These are phyloP conservation scores for Porodaedalea pini DNA, from an alignment of 1,284 basidiomycete species.

Conservation along the genomic window DNA sequence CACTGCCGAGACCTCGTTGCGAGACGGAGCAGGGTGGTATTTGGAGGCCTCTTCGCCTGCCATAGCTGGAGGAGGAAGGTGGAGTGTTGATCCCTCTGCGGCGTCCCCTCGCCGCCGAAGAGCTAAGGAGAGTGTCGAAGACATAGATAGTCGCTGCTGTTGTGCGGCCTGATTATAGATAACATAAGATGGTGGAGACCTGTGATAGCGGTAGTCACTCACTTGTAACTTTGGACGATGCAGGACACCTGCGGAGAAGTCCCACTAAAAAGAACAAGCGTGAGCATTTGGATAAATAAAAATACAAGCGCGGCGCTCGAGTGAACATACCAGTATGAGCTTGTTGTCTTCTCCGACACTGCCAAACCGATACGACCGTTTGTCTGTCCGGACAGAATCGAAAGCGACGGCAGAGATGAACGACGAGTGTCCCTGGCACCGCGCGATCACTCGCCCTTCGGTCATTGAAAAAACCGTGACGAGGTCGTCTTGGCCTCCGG, in stretches of 20 bases:
- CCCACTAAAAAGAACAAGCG: slow-evolving; percentile 59
- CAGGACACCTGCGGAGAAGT: slow-evolving; percentile 78
- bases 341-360: slow-evolving; percentile 95
- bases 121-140: slow-evolving; percentile 68
- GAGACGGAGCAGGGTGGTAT: slow-evolving; percentile 83
- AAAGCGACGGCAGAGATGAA: slow-evolving; percentile 90
- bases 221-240: slow-evolving; percentile 62
- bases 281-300: background rate
- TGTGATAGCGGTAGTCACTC: slow-evolving; percentile 28
- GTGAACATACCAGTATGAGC: slow-evolving; percentile 65
- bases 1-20: slow-evolving; percentile 85
- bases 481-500: slow-evolving; percentile 91
- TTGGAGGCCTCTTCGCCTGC: slow-evolving; percentile 43
- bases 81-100: slow-evolving; percentile 45
- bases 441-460: slow-evolving; percentile 90
- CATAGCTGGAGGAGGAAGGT: slow-evolving; percentile 41
- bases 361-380: slow-evolving; percentile 85
- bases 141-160: slow-evolving; percentile 68
- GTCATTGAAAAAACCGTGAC: slow-evolving; percentile 89
- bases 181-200: background rate
- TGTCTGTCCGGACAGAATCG: slow-evolving; percentile 82
- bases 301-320: background rate
- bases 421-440: slow-evolving; percentile 95
- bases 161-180: slow-evolving; percentile 43
- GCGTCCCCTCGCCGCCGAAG: slow-evolving; percentile 48